These are phyloP conservation scores for Candida easanensis DNA, from an alignment of 805 yeast genomes.

Conservation along the genomic window DNA sequence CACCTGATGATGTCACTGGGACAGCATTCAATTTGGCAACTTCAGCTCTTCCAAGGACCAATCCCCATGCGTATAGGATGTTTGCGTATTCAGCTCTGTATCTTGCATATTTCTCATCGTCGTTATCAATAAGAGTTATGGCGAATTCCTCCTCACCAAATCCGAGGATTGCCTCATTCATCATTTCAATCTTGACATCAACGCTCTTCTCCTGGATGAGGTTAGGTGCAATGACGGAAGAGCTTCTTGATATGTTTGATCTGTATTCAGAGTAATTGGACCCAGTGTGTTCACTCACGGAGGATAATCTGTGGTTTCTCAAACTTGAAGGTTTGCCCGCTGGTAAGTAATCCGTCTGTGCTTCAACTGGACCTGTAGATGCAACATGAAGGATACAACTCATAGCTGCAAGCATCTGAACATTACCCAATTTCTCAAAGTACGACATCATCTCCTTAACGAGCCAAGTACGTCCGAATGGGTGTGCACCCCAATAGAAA, in stretches of 20 bases:
- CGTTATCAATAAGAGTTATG: conserved; percentile 34
- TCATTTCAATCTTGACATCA: conserved; percentile 43
- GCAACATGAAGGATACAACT: conserved; percentile 55
- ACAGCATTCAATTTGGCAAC: conserved; percentile 66
- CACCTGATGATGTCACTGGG: conserved; percentile 25
- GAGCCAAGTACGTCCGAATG: conserved; percentile 69
- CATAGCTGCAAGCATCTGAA: conserved; percentile 90
- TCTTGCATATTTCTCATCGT: conserved; percentile 25
- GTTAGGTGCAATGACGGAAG: conserved; percentile 21
- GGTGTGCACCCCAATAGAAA: conserved; percentile 81
- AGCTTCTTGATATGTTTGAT: conserved; percentile 25
- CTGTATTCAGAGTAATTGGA: conserved; percentile 25
- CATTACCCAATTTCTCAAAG: conserved; percentile 61
- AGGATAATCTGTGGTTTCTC: conserved; percentile 15
- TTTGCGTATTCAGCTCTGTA: conserved; percentile 75
- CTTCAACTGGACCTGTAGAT: conserved; percentile 9
- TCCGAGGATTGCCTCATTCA: conserved; percentile 35
- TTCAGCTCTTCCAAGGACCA: conserved; percentile 76
- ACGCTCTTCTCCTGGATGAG: conserved; percentile 15
- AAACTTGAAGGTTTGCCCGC: conserved; percentile 5
- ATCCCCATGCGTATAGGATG: conserved; percentile 77
- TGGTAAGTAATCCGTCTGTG: conserved; percentile 6
- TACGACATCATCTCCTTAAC: conserved; percentile 58
- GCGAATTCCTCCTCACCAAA: conserved; percentile 35
- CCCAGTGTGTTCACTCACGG: conserved; percentile 18